Conservation (phyloP, 2,329 filamentous ascomycete genomes). For the Neofusicoccum sp. region DNA sequence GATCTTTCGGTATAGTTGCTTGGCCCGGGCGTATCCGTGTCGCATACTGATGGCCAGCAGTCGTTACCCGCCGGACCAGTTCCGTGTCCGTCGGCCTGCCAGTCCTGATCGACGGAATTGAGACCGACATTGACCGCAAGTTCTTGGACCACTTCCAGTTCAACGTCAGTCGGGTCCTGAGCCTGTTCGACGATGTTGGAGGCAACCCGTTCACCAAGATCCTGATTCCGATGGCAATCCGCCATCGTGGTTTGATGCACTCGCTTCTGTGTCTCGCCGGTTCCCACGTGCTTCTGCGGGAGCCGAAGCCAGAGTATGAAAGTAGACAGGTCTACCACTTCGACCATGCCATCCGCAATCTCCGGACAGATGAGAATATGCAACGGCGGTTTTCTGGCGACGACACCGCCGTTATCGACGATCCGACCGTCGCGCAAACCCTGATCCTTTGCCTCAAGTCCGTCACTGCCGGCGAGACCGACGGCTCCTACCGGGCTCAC, state of each 20-base stretch:
- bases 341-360: slow-evolving; percentile 43
- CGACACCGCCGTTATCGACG: slow-evolving; percentile 50
- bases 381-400: slow-evolving; percentile 37
- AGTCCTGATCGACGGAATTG: slow-evolving; percentile 75
- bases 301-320: slow-evolving; percentile 53
- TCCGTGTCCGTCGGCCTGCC: slow-evolving; percentile 47
- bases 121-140: slow-evolving; percentile 75
- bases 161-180: slow-evolving; percentile 78
- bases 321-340: slow-evolving; percentile 60
- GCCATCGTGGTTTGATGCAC: slow-evolving; percentile 84
- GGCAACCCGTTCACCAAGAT: slow-evolving; percentile 86
- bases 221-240: slow-evolving; percentile 77
- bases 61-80: slow-evolving; percentile 13
- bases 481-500: slow-evolving; percentile 77
- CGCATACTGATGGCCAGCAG: neutral
- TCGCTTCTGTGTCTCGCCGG: slow-evolving; percentile 83
- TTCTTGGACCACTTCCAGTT: slow-evolving; percentile 84
- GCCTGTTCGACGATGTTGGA: slow-evolving; percentile 72
- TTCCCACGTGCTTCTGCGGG: slow-evolving; percentile 65
- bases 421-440: slow-evolving; percentile 64
- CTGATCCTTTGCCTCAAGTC: slow-evolving; percentile 63
- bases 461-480: slow-evolving; percentile 59
- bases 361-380: slow-evolving; percentile 38
- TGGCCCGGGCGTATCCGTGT: neutral
- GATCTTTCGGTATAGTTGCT: slow-evolving; percentile 57